Conservation (phyloP, 352 stramenopile species). For the Phytophthora pini region DNA sequence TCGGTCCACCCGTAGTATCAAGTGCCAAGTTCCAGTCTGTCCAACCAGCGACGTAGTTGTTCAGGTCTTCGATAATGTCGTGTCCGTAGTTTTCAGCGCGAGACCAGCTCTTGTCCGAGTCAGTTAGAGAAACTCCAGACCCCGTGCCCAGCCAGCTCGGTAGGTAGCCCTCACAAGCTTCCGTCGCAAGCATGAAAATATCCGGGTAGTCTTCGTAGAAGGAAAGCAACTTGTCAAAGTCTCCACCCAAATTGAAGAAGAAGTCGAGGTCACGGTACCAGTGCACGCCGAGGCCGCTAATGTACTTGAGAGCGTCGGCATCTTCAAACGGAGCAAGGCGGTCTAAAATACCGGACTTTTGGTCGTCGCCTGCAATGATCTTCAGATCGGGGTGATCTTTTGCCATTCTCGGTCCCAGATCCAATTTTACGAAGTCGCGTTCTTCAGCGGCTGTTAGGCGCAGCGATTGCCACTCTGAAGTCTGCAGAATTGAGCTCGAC, state of each 20-base stretch:
- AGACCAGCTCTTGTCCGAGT: constrained; percentile 58
- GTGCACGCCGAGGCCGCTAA: constrained; percentile 85
- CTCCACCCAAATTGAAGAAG: constrained; percentile 34
- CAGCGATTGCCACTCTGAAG: constrained; percentile 63
- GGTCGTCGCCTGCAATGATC: constrained; percentile 87
- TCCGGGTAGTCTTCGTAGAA: constrained; percentile 62
- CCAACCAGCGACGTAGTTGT: constrained; percentile 79
- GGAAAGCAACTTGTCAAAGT: constrained; percentile 49
- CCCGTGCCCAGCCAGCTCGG: constrained; percentile 27
- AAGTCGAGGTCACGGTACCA: constrained; percentile 84
- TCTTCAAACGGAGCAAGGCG: constrained; percentile 33
- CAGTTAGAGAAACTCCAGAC: too few species aligned
- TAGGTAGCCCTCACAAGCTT: constrained; percentile 73
- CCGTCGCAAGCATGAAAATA: constrained; percentile 81
- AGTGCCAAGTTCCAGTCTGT: constrained; percentile 90
- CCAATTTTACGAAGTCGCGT: constrained; percentile 75
- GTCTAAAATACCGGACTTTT: constrained; percentile 45
- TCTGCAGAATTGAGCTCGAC: constrained; percentile 50
- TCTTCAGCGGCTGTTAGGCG: constrained; percentile 49
- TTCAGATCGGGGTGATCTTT: constrained; percentile 77
- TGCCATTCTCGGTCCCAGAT: constrained; percentile 73
- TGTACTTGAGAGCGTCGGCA: constrained; percentile 60
- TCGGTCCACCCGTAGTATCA: constrained; percentile 74
- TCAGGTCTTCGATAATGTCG: constrained; percentile 88
- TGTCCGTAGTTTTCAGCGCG: constrained; percentile 77